Conservation (phyloP, 1,284 basidiomycete species). For the Cryptococcus sp. region DNA sequence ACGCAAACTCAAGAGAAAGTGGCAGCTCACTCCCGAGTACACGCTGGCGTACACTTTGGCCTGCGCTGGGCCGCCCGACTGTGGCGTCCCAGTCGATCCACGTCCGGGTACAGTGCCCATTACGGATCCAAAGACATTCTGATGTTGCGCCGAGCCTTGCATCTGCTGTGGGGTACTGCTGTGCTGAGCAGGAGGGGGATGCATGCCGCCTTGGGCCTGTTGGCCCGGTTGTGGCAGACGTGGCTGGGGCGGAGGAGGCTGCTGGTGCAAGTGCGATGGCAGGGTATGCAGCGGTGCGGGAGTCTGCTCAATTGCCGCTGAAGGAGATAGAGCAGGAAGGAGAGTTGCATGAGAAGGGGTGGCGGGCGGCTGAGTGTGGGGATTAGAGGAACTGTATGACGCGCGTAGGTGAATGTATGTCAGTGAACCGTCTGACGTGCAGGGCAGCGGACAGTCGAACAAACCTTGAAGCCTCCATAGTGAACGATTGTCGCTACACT, state of each 20-base stretch:
- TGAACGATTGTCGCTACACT: not conserved
- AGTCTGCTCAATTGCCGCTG: conserved; percentile 25
- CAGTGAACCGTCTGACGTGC: not conserved
- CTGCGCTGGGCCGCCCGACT: conserved; percentile 27
- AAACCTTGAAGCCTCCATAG: not conserved
- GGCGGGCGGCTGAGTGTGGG: conserved; percentile 21
- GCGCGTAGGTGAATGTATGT: not conserved
- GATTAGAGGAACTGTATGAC: not conserved
- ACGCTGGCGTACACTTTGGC: conserved; percentile 50
- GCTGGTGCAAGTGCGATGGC: conserved; percentile 24
- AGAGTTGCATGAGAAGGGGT: conserved; percentile 35
- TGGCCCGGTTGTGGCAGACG: not conserved
- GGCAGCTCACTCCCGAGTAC: conserved; percentile 50
- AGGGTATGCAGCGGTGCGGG: conserved; percentile 33
- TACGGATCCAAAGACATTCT: conserved; percentile 45
- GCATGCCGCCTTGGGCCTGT: conserved; percentile 11
- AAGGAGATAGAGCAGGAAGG: conserved; percentile 32
- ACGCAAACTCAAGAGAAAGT: not conserved
- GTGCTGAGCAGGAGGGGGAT: conserved; percentile 12
- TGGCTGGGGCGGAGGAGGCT: conserved; percentile 20
- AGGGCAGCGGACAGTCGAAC: not conserved
- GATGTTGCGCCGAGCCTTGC: conserved; percentile 12
- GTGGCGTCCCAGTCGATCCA: conserved; percentile 21
- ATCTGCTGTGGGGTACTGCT: conserved; percentile 16
- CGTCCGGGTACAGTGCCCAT: conserved; percentile 48